phyloP scores from a whole-genome alignment of 2,329 filamentous ascomycete species.

The Teratosphaeria destructans region DNA sequence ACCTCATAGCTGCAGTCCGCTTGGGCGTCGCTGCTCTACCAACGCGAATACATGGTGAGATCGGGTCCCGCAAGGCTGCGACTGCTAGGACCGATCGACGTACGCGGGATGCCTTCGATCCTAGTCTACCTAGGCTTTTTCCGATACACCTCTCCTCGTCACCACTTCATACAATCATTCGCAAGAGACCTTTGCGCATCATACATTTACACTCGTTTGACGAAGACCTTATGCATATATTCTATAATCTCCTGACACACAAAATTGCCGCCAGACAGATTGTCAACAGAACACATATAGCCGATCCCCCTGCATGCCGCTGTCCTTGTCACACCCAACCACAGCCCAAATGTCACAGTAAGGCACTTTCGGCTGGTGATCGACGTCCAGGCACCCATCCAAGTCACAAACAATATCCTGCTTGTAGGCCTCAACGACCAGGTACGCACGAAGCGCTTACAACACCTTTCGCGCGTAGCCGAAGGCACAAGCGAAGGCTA shows the following conservation, averaged over 20 bases:
- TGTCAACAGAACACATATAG: background rate
- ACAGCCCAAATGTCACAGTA: background rate
- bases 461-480: background rate
- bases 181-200: background rate
- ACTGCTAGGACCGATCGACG: too few species aligned
- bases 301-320: background rate
- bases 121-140: too few species aligned
- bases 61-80: too few species aligned
- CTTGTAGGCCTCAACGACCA: too few species aligned
- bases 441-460: background rate
- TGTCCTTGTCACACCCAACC: background rate
- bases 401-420: too few species aligned
- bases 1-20: too few species aligned
- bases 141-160: too few species aligned
- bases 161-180: background rate
- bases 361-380: too few species aligned
- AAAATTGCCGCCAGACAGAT: background rate
- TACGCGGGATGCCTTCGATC: too few species aligned
- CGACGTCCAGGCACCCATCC: too few species aligned
- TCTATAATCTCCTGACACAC: background rate
- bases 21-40: too few species aligned
- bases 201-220: background rate
- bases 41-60: too few species aligned
- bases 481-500: background rate
- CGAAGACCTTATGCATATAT: background rate